Evolutionary conservation across 352 stramenopile species (phyloP).

Genomic region (Blastocystis sp.): DNA sequence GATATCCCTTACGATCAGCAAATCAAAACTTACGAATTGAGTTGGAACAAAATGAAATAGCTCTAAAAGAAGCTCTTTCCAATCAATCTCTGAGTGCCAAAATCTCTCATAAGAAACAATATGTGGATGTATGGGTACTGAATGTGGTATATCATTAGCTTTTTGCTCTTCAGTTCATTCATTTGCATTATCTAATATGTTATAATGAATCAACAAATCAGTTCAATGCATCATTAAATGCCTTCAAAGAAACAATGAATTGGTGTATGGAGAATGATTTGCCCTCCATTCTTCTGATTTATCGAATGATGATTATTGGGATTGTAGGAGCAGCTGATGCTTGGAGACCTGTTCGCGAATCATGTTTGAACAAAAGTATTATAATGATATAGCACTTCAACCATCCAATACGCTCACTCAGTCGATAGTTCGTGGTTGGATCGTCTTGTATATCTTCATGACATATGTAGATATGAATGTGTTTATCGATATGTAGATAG

Average conservation of each 20-base stretch:
- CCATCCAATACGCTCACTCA: neutral
- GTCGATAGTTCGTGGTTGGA: neutral
- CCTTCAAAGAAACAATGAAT: neutral
- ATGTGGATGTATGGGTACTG: neutral
- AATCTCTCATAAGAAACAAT: neutral
- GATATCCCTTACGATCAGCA: neutral
- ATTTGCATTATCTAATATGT: neutral
- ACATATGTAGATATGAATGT: neutral
- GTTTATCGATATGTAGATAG: neutral
- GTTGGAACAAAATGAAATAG: neutral
- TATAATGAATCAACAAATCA: neutral
- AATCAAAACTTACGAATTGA: neutral
- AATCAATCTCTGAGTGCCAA: neutral
- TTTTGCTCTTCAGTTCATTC: neutral
- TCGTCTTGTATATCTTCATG: neutral
- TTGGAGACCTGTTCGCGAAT: neutral
- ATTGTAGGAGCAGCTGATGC: neutral
- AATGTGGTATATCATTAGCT: neutral
- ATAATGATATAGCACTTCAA: neutral
- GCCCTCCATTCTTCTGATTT: neutral
- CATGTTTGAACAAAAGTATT: neutral
- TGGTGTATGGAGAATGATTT: conserved; percentile 32
- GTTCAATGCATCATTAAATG: neutral
- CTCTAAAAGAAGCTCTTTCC: neutral
- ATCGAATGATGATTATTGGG: conserved; percentile 25